Conservation (phyloP, 192 early-diverging fungal genomes). For the Coemansia sp. region DNA sequence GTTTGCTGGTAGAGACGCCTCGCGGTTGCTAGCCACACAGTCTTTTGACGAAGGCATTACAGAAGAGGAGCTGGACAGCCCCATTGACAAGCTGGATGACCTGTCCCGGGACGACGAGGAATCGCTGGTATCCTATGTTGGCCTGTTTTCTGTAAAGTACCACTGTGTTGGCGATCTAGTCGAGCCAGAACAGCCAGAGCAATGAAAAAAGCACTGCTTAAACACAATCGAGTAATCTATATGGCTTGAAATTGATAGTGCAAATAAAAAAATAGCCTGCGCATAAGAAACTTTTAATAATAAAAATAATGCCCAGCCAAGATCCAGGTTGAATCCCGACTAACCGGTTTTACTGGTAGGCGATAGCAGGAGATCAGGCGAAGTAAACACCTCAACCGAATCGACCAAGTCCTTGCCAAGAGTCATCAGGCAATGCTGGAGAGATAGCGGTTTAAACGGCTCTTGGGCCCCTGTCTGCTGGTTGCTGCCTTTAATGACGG, state of each 20-base stretch:
- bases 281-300: neutral
- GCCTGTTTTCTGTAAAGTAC: slow-evolving; percentile 78
- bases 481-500: neutral
- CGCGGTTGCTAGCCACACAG: slow-evolving; percentile 85
- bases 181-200: slow-evolving; percentile 20
- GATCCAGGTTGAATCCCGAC: neutral
- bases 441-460: neutral
- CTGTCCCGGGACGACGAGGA: slow-evolving; percentile 72
- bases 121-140: slow-evolving; percentile 73
- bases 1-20: slow-evolving; percentile 95
- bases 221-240: neutral
- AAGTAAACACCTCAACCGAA: slow-evolving; percentile 14
- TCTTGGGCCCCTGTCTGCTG: neutral
- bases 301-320: neutral
- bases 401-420: slow-evolving; percentile 42
- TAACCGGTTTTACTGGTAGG: neutral
- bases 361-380: neutral
- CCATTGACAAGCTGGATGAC: slow-evolving; percentile 80
- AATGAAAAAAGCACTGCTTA: neutral
- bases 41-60: slow-evolving; percentile 85
- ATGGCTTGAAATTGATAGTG: neutral
- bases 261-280: neutral
- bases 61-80: slow-evolving; percentile 59
- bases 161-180: slow-evolving; percentile 70
- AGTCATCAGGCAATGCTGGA: slow-evolving; percentile 12